Conservation (phyloP, 2,329 filamentous ascomycete genomes). For the Aspergillus pseudotamarii region DNA sequence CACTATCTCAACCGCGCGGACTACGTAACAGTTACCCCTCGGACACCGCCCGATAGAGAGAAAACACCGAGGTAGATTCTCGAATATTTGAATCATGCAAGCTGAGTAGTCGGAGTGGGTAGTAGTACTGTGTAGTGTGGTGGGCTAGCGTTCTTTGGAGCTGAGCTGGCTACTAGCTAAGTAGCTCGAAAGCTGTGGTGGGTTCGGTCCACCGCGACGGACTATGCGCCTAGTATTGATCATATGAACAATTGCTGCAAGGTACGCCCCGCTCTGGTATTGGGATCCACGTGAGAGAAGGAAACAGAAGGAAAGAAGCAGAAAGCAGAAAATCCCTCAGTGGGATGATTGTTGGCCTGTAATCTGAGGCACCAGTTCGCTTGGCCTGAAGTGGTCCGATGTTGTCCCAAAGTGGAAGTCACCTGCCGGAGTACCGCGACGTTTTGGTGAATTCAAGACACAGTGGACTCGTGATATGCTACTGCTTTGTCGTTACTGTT, state of each 20-base stretch:
- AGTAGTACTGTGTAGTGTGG: background rate
- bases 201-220: constrained; percentile 2
- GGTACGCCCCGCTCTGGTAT: constrained; percentile 4
- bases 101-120: background rate
- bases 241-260: constrained; percentile 6
- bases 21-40: background rate
- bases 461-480: background rate
- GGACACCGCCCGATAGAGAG: constrained; percentile 9
- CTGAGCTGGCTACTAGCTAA: background rate
- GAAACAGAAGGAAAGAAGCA: background rate
- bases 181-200: constrained; percentile 5
- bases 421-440: background rate
- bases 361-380: background rate
- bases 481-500: background rate
- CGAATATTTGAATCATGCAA: background rate
- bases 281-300: background rate
- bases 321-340: background rate
- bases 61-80: constrained; percentile 4
- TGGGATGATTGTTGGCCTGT: background rate
- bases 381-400: background rate
- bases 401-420: background rate
- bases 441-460: background rate
- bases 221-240: constrained; percentile 1
- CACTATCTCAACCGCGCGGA: background rate
- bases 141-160: background rate